These are phyloP conservation scores for Volutella citrinella DNA, from an alignment of 2,329 filamentous ascomycete species.

Conservation along the genomic window DNA sequence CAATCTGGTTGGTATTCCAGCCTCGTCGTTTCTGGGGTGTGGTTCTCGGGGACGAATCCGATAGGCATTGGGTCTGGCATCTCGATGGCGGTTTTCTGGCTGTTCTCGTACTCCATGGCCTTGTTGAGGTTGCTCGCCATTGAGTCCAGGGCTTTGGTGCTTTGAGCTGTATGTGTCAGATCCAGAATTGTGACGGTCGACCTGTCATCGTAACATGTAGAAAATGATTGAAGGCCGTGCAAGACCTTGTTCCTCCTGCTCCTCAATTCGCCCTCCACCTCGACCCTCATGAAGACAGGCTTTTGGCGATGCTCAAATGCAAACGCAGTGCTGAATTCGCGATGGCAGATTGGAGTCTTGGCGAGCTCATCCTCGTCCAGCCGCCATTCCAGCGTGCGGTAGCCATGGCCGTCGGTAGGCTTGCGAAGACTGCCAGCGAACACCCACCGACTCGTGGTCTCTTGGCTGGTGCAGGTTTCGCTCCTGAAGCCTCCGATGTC, in stretches of 20 bases:
- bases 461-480: constrained; percentile 5
- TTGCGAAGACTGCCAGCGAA: constrained; percentile 5
- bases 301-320: constrained; percentile 7
- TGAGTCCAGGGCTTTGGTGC: too few species aligned
- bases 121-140: too few species aligned
- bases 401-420: constrained; percentile 4
- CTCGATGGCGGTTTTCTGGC: constrained; percentile 4
- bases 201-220: too few species aligned
- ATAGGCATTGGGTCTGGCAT: constrained; percentile 6
- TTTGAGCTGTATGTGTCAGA: too few species aligned
- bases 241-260: too few species aligned
- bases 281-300: too few species aligned
- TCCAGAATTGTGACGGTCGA: too few species aligned
- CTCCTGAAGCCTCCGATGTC: constrained; percentile 6
- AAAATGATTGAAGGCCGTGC: too few species aligned
- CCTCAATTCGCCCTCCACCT: too few species aligned
- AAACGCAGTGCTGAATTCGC: constrained; percentile 9
- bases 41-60: background rate
- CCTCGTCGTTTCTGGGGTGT: too few species aligned
- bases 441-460: constrained; percentile 1
- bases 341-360: constrained; percentile 3
- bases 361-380: constrained; percentile 7
- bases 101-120: constrained; percentile 9
- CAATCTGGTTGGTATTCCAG: too few species aligned
- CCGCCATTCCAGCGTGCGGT: constrained; percentile 7